A percentile compares a stretch with the other conserved stretches of the same genome.
Evolutionary conservation across 805 yeast genomes (phyloP).

Genomic region (Myxozyma geophila): DNA sequence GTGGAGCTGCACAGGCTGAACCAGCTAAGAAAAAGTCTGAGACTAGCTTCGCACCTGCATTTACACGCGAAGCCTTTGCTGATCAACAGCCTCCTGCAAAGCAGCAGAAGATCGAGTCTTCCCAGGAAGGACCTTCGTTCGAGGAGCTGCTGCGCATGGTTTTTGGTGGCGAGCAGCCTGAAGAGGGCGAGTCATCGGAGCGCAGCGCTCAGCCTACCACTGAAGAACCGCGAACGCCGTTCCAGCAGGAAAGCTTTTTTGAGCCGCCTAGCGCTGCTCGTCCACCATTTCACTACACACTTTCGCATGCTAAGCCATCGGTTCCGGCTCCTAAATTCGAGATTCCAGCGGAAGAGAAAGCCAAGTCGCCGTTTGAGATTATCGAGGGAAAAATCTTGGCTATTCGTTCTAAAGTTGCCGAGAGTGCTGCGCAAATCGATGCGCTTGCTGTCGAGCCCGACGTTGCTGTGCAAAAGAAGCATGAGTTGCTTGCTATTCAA

Average conservation of each 20-base stretch:
- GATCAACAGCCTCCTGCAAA: conserved; percentile 2
- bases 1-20: conserved; percentile 13
- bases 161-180: conserved; percentile 14
- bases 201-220: background rate
- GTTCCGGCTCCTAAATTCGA: conserved; percentile 12
- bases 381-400: conserved; percentile 1
- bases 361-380: conserved; percentile 14
- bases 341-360: conserved; percentile 8
- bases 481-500: conserved; percentile 28
- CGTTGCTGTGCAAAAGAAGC: conserved; percentile 1
- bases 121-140: background rate
- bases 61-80: background rate
- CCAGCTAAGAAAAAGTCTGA: background rate
- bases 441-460: background rate
- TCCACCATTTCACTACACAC: conserved; percentile 32
- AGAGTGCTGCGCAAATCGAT: conserved; percentile 19
- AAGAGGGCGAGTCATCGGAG: background rate
- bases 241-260: background rate
- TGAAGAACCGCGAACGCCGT: background rate
- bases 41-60: too few species aligned
- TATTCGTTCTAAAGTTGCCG: conserved; percentile 6
- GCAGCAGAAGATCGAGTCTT: conserved; percentile 3
- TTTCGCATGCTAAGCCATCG: conserved; percentile 15
- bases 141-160: conserved; percentile 19
- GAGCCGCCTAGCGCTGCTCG: conserved; percentile 21